Evolutionary conservation across 345 rosid species (phyloP).

Genomic region (Eucalyptus fibrosa): DNA sequence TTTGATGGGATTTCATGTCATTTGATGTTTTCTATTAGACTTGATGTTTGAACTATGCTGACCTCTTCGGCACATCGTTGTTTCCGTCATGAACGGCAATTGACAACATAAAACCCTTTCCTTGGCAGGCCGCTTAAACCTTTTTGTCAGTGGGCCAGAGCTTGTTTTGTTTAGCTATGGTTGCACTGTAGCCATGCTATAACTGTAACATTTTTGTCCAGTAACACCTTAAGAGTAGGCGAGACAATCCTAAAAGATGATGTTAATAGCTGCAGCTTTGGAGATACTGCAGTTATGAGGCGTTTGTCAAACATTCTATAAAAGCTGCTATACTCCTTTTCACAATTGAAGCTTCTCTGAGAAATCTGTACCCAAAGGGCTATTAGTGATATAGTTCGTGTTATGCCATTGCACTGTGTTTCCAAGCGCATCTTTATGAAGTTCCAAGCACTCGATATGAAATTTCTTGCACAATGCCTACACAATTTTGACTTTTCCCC

Average conservation of each 20-base stretch:
- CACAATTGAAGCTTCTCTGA: neutral
- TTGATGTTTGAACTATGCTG: neutral
- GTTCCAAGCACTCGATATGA: neutral
- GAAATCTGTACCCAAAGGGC: neutral
- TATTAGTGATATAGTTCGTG: neutral
- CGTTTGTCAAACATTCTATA: neutral
- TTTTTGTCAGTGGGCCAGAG: neutral
- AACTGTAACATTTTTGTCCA: neutral
- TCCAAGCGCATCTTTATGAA: neutral
- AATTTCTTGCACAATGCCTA: neutral
- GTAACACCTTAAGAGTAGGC: neutral
- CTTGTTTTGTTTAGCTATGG: neutral
- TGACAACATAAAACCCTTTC: neutral
- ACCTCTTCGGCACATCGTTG: neutral
- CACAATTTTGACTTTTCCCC: neutral
- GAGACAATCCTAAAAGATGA: neutral
- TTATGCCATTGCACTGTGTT: neutral
- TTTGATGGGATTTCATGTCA: neutral
- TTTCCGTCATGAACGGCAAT: neutral
- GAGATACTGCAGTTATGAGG: neutral
- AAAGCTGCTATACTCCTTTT: neutral
- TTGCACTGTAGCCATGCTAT: neutral
- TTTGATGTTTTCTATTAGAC: neutral
- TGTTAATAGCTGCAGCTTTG: neutral
- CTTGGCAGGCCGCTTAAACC: neutral